Conservation (phyloP, 2,329 filamentous ascomycete genomes). For the Colletotrichum tropicicola region DNA sequence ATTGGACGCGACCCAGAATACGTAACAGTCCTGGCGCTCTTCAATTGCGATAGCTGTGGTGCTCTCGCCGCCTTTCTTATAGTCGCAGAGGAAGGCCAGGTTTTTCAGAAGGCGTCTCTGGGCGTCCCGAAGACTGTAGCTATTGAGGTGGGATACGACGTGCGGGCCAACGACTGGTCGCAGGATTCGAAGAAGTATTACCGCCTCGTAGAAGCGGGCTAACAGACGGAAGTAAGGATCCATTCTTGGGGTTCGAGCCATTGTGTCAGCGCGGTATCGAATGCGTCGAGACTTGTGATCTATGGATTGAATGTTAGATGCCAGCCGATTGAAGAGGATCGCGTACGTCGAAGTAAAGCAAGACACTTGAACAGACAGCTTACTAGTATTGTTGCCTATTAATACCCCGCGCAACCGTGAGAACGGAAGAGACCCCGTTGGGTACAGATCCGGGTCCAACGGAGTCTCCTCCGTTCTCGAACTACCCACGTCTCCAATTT, state of each 20-base stretch:
- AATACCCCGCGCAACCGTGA: too few relatives aligned
- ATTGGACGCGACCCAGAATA: constrained; percentile 57
- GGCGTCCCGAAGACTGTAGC: background rate
- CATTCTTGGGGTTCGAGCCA: constrained; percentile 12
- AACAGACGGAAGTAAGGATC: background rate
- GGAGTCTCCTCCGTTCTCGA: too few relatives aligned
- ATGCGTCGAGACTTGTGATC: too few relatives aligned
- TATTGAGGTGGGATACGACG: background rate
- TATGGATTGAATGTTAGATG: too few relatives aligned
- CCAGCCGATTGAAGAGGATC: too few relatives aligned
- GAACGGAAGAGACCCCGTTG: too few relatives aligned
- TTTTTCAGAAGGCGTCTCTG: constrained; percentile 44
- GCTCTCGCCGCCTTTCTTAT: constrained; percentile 52
- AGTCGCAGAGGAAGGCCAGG: constrained; percentile 56
- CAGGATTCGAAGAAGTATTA: background rate
- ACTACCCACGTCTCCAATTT: too few relatives aligned
- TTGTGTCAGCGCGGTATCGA: background rate
- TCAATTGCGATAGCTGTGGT: constrained; percentile 56
- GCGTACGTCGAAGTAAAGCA: too few relatives aligned
- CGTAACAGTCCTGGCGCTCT: constrained; percentile 37
- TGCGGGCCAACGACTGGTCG: background rate
- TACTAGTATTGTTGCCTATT: too few relatives aligned
- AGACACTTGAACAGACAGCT: too few relatives aligned
- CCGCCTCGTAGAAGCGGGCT: background rate
- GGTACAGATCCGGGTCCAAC: too few relatives aligned